Percentiles rank a stretch among this genome's conserved stretches.
These are phyloP conservation scores for Lolium multiflorum DNA, from an alignment of 176 grass and related monocot genomes.

Conservation along the genomic window DNA sequence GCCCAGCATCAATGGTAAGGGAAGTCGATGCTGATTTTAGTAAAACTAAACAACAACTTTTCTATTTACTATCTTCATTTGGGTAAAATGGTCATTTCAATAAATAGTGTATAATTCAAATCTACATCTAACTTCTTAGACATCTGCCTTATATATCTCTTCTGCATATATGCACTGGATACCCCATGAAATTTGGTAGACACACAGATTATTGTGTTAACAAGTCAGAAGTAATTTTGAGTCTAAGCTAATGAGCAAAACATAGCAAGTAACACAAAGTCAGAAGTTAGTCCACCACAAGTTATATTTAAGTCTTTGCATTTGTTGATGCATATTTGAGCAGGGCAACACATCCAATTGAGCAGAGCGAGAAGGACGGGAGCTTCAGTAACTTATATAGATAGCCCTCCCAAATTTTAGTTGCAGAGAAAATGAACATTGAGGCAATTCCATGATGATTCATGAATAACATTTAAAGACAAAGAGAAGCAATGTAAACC, in stretches of 20 bases:
- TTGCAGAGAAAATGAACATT: neutral
- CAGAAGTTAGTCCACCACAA: conserved; percentile 17
- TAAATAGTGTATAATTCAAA: neutral
- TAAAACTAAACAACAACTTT: neutral
- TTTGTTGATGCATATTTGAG: conserved; percentile 1
- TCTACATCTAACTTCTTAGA: conserved; percentile 10
- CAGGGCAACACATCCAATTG: conserved; percentile 7
- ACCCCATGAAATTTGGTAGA: neutral
- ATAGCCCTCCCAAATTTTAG: no score
- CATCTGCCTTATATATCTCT: conserved; percentile 16
- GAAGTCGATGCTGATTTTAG: neutral
- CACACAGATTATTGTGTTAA: neutral
- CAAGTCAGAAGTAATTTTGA: conserved; percentile 7
- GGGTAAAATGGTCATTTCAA: neutral
- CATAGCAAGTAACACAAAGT: neutral
- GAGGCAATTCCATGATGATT: conserved; percentile 13
- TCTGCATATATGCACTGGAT: neutral
- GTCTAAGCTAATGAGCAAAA: neutral
- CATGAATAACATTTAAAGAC: neutral
- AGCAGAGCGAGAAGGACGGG: neutral
- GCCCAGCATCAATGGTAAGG: conserved; percentile 28
- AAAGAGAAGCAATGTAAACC: conserved; percentile 34
- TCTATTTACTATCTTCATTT: conserved; percentile 6
- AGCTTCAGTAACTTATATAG: conserved; percentile 14
- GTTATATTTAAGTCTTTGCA: conserved; percentile 1